Conservation (phyloP, 2,329 filamentous ascomycete species). For the Myriosclerotinia curreyana region DNA sequence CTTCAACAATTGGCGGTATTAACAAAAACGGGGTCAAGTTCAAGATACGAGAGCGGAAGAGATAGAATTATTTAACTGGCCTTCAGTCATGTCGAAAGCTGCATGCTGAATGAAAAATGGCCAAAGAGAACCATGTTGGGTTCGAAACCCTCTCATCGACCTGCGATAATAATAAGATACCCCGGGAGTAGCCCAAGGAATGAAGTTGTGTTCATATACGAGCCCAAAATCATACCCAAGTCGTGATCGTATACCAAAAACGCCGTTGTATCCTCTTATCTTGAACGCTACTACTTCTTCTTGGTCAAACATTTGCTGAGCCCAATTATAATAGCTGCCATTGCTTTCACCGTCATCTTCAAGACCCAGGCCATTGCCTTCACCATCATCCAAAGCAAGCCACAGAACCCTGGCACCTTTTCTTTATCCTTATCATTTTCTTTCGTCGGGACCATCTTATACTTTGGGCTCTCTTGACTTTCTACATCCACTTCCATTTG, state of each 20-base stretch:
- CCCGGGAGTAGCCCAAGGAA: constrained; percentile 14
- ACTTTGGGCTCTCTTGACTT: constrained; percentile 49
- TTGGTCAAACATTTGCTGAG: constrained; percentile 51
- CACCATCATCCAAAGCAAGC: constrained; percentile 52
- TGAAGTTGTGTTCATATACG: constrained; percentile 12
- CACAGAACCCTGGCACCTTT: constrained; percentile 50
- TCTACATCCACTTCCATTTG: constrained; percentile 62
- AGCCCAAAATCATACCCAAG: constrained; percentile 17
- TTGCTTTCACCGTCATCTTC: constrained; percentile 53
- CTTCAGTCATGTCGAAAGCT: constrained; percentile 34
- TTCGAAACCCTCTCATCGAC: constrained; percentile 18
- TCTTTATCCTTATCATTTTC: constrained; percentile 42
- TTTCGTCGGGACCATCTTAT: constrained; percentile 43
- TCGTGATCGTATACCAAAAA: constrained; percentile 21
- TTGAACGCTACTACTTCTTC: constrained; percentile 40
- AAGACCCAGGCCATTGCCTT: constrained; percentile 58
- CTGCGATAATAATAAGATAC: constrained; percentile 23
- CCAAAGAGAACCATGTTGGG: constrained; percentile 14
- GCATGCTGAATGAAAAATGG: constrained; percentile 28
- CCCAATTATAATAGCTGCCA: constrained; percentile 50
- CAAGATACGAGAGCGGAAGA: constrained; percentile 61
- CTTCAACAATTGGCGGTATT: constrained; percentile 56
- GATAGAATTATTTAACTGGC: constrained; percentile 38
- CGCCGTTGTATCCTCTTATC: constrained; percentile 28
- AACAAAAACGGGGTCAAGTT: constrained; percentile 61